Evolutionary conservation across 2,329 filamentous ascomycete species (phyloP), one percentile per base, ranked within the genome.

Genomic region (Didymella keratinophila): DNA sequence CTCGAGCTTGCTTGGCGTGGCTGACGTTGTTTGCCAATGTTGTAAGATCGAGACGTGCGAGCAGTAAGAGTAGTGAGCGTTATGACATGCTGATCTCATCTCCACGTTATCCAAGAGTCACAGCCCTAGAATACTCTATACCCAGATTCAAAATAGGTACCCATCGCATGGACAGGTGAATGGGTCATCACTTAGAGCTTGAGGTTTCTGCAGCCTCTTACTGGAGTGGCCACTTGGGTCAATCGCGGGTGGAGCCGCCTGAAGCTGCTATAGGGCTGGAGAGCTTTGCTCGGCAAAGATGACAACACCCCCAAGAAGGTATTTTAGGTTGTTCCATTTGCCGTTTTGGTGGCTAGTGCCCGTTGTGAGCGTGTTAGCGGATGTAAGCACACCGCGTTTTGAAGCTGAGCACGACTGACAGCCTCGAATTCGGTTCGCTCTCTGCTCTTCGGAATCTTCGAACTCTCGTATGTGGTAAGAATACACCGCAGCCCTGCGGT

Each of bases 271-370:
- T 14, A 43, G 21, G 23, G 21, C n/a, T 25, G 32, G 6, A 25
- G 10, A 16, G 39, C 16, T 42, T 41, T 34, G 41, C 25, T 30
- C 23, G 30, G 41, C 25, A 45, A 65, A 64, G 49, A 52, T 50
- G 44, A 60, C 41, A 43, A 51, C 37, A 52, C 30, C 30, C 12
- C 51, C 21, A 8, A 49, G n/a, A n/a, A 45, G 34, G 34, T 55
- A 59, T 56, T 54, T 58, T 60, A 25, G 27, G 27, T 43, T 27
- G 42, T 52, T 53, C 51, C 65, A 66, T 65, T 63, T 54, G 50
- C 65, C 57, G 52, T 16, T 48, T 66, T 52, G 41, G 56, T 59
- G 46, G 25, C 45, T 66, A 68, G 63, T 51, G 58, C 47, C 46
- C 42, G 58, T 48, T 37, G 41, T 23, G 58, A 58, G 61, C 60